Conservation (phyloP, 2,329 filamentous ascomycete species). For the Huntiella bhutanensis region DNA sequence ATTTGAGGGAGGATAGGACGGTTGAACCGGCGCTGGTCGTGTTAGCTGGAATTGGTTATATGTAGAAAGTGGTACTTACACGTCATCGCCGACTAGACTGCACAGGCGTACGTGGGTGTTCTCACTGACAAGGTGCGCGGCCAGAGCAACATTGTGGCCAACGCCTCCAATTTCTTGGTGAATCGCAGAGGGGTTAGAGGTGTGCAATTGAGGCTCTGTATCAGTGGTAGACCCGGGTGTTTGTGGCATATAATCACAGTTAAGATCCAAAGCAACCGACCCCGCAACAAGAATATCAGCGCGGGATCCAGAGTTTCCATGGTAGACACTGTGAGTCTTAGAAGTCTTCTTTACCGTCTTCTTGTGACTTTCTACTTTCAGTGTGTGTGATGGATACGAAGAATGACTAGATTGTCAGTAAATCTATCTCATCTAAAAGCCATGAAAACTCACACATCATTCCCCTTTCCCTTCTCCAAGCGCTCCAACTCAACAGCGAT, state of each 20-base stretch:
- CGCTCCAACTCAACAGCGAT: conserved; percentile 33
- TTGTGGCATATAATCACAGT: conserved; percentile 47
- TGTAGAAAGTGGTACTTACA: conserved; percentile 24
- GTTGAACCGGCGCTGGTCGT: conserved; percentile 47
- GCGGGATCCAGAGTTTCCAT: conserved; percentile 12
- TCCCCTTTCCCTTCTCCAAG: conserved; percentile 8
- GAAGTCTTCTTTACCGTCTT: neutral
- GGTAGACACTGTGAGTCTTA: neutral
- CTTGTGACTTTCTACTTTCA: no score
- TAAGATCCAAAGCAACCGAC: conserved; percentile 74
- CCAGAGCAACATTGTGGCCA: conserved; percentile 76
- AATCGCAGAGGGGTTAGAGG: conserved; percentile 72
- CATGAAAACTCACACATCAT: neutral
- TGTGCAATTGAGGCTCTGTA: conserved; percentile 39
- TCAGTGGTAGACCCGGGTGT: conserved; percentile 13
- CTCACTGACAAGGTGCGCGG: conserved; percentile 50
- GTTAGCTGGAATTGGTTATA: conserved; percentile 1
- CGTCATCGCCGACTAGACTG: conserved; percentile 64
- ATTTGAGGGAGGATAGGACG: conserved; percentile 45
- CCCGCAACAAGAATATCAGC: conserved; percentile 70
- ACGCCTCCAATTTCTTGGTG: conserved; percentile 76
- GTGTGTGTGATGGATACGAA: no score
- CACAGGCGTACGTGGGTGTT: conserved; percentile 48
- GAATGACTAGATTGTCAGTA: no score
- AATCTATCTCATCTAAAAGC: neutral